Base-by-base conservation (phyloP, 257 asterid genomes). In the Plantago elongata region DNA sequence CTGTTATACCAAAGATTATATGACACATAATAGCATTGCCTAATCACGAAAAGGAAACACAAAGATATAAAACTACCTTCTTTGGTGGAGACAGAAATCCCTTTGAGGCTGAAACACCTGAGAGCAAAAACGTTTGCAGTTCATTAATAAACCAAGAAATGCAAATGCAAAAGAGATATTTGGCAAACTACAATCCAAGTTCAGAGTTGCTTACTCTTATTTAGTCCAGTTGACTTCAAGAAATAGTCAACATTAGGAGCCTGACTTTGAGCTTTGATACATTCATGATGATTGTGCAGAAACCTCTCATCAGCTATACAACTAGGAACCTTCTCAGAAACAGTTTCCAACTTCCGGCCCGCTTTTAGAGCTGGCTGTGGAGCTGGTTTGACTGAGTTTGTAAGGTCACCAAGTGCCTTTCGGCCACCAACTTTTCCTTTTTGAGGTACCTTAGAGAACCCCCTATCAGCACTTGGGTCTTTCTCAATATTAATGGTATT, bases 401-500 rank as follows among this genome's bases (percentile, higher is more conserved):
- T 89, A 44, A 93, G 85, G 65, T 93, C 97, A 44, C 72, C 61
- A 17, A 89, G 95, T 3, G 94, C 94, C 78, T 80, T 93, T 63
- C 97, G 71, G 60, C 84, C 81, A 55, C 85, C 76, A 40, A 29
- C 66, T 74, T 75, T 78, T 15, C 78, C 86, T 77, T 81, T 84
- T 76, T 75, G 84, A 10, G 73, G 45, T 57, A 61, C 77, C 74
- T 74, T 84, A 7, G 84, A 61, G 29, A 34, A n/a, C 54, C 78
- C 63, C 60, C 78, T 77, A 5, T 57, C 65, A 61, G 63, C 78
- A 61, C 55, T 54, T 40, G 77, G 62, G 69, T 85, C 86, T 68
- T 83, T 85, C 50, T 76, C 87, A 15, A 54, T 61, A 38, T 84
- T 61, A 61, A 85, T 57, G 42, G 65, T 81, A 72, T 77, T 74